Evolutionary conservation across 352 stramenopile genomes (phyloP), one percentile per base, ranked within the genome.

Genomic region (Phytophthora tubulina): DNA sequence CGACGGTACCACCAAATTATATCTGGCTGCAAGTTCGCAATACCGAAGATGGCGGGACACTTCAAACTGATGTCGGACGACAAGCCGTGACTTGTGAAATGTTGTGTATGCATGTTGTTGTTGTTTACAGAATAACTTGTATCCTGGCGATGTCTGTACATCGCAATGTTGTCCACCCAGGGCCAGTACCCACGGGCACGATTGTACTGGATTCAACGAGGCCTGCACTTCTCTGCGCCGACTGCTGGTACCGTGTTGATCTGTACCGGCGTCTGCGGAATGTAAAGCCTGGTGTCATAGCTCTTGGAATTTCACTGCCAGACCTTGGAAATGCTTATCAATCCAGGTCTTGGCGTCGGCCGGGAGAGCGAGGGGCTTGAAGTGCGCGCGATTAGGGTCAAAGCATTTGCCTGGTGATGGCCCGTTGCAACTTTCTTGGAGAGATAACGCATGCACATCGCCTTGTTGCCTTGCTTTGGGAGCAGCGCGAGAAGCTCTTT

Each of bases 391-490:
- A 32, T 39, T 64, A 1, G 45, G 57, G 31, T 58, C 46, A n/a
- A 66, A 66, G 21, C 58, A 66, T 17, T 51, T 11, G 3, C 58
- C 58, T 36, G 33, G 58, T 5, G 36, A 21, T 35, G 58, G 46
- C 6, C 48, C 58, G 3, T 21, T 45, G 27, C 50, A 63, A 56
- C 49, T 14, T 63, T 58, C 33, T 63, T 67, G 1, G 56, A 67
- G 0, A 73, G 10, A 13, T 68, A 73, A 2, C 56, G 50, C 65
- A 67, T 67, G 41, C 65, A 73, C n/a, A 68, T 35, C 4, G 30
- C 8, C 32, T 48, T 72, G 21, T 27, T 17, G 17, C 39, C 48
- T 41, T 72, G 56, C 31, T 68, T 73, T 0, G 65, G 57, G 0
- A 72, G 14, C 21, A 61, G 3, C 0, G 21, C 38, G 30, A 48